Evolutionary conservation across 306 rosid species (phyloP).

Genomic region (Ochetophila trinervis): DNA sequence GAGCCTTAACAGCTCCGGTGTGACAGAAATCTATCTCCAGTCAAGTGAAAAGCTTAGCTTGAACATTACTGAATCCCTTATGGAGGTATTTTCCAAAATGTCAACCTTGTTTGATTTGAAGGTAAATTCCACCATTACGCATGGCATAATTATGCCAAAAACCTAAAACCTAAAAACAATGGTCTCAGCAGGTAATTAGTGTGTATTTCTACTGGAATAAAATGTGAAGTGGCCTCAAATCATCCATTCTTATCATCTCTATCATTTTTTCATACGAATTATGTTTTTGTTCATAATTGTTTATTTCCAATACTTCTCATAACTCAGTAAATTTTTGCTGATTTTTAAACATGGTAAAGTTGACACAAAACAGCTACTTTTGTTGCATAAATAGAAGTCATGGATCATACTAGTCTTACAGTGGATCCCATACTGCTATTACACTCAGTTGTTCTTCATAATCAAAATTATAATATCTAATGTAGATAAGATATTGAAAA

Average conservation of each 20-base stretch:
- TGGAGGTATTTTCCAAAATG: slow-evolving; percentile 65
- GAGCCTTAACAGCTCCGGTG: slow-evolving; percentile 51
- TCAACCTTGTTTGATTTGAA: no score
- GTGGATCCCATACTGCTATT: no score
- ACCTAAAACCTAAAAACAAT: no score
- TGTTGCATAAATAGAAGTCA: not conserved
- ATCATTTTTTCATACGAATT: not conserved
- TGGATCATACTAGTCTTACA: not conserved
- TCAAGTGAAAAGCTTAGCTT: slow-evolving; percentile 67
- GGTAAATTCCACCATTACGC: no score
- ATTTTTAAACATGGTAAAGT: not conserved
- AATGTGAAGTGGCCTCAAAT: no score
- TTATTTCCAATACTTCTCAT: no score
- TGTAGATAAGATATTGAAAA: no score
- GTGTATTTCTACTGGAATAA: not conserved
- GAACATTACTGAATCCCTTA: slow-evolving; percentile 76
- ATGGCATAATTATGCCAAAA: no score
- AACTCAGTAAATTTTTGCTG: not conserved
- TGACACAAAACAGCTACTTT: not conserved
- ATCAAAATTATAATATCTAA: no score
- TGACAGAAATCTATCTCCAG: slow-evolving; percentile 60
- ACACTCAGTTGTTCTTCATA: no score
- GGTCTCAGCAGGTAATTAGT: not conserved
- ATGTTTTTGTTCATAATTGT: no score
- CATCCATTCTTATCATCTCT: not conserved